A percentile compares a stretch with the other conserved stretches of the same genome.
Conservation (phyloP, 2,329 filamentous ascomycete species). For the Paradendryphiella salina region DNA sequence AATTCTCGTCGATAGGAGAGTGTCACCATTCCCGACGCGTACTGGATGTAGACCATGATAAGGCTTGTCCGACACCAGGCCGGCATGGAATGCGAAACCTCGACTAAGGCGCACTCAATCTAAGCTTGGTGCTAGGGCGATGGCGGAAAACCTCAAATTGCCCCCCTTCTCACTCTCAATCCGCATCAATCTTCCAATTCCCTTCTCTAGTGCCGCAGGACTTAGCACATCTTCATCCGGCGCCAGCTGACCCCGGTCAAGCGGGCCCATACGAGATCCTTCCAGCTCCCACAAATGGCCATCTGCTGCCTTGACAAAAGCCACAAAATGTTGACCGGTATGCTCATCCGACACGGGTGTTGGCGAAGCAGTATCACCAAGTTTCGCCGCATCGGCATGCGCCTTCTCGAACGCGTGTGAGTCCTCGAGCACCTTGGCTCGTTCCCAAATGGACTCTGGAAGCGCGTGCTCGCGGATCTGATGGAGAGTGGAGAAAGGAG, state of each 20-base stretch:
- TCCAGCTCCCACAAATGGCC: constrained; percentile 55
- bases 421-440: constrained; percentile 59
- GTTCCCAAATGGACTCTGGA: constrained; percentile 49
- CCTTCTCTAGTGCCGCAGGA: constrained; percentile 48
- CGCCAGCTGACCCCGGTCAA: constrained; percentile 49
- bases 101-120: too few species aligned
- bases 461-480: constrained; percentile 51
- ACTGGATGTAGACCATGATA: too few species aligned
- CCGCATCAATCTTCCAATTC: constrained; percentile 45
- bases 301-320: constrained; percentile 53
- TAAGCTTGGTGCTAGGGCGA: constrained; percentile 44
- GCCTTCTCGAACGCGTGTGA: constrained; percentile 50
- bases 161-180: constrained; percentile 45
- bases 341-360: constrained; percentile 33
- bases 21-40: too few species aligned
- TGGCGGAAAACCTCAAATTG: constrained; percentile 51
- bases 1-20: too few species aligned
- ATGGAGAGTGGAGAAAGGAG: constrained; percentile 51
- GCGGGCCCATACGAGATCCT: constrained; percentile 50
- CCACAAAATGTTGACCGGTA: constrained; percentile 51
- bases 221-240: constrained; percentile 53
- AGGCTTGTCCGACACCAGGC: too few species aligned
- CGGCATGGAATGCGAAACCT: too few species aligned
- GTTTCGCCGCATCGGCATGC: constrained; percentile 49
- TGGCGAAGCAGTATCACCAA: constrained; percentile 49